Evolutionary conservation across 139 green algal species (phyloP), one percentile per base, ranked within the genome.

Genomic region (Pleodorina starrii): DNA sequence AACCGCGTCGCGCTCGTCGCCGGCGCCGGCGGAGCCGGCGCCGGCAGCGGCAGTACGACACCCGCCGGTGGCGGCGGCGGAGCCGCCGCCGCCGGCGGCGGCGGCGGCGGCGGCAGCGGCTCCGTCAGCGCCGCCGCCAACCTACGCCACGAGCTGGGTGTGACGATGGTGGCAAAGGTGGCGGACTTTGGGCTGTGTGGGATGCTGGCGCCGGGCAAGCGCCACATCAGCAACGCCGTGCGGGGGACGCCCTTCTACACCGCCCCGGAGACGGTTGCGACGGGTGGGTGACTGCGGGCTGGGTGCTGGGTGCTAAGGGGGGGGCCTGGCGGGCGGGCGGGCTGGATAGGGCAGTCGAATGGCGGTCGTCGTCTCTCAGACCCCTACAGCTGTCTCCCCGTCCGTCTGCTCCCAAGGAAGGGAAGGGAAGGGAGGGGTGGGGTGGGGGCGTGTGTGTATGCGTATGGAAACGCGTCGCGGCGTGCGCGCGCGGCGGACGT

Each of bases 151-250:
- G 79, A 86, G 29, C 59, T 86, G 40, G 79, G 79, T 6, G 54
- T 86, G 27, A n/a, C 36, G 7, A 10, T 75, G 57, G 79, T 86
- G 57, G 79, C 79, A 21, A 86, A 86, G 77, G 77, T 85, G 16
- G 86, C 73, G 48, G 91, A 94, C 82, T 94, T 94, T 80, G 91
- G 91, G 25, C 54, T 94, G 69, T 90, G 84, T 40, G 74, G 82
- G 60, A 90, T 92, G 81, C 32, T 94, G 77, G 54, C 89, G 1
- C 69, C 46, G 19, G 78, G 75, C 44, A 78, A 90, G 68, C 76
- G 85, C 29, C 90, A 94, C 86, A 82, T 93, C 69, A 84, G 48
- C 89, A 94, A 94, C 44, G 79, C 79, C 0, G 71, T 42, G 27
- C 79, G 77, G 2, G 88, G 88, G 54, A 91, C 88, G 44, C 79